phyloP scores from a whole-genome alignment of 1,139 yeast species.

The Geotrichum klebahnii region DNA sequence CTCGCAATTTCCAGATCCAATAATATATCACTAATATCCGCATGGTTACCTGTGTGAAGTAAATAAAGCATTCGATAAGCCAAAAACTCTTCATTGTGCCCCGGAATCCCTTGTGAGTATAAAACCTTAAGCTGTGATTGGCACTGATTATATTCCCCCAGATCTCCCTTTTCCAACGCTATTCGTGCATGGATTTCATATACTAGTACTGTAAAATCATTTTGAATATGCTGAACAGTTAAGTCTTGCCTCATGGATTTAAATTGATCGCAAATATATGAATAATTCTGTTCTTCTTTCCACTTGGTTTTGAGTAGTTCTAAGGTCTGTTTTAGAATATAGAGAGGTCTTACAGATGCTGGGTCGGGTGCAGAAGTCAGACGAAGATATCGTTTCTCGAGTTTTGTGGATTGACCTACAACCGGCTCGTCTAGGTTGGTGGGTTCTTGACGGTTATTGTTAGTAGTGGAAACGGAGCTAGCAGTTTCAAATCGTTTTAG shows the following conservation, averaged over 20 bases:
- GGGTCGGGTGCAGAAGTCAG: constrained; percentile 93
- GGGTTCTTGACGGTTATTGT: constrained; percentile 9
- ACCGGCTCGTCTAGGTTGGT: constrained; percentile 38
- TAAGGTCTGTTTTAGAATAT: constrained; percentile 56
- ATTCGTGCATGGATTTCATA: constrained; percentile 84
- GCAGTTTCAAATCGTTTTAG: constrained; percentile 50
- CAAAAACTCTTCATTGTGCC: constrained; percentile 56
- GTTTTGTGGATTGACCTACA: constrained; percentile 58
- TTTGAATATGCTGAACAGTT: constrained; percentile 84
- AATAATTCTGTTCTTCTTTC: constrained; percentile 53
- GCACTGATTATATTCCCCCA: constrained; percentile 95
- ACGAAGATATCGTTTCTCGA: constrained; percentile 78
- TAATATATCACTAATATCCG: constrained; percentile 35
- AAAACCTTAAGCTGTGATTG: constrained; percentile 67
- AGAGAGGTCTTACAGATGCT: constrained; percentile 67
- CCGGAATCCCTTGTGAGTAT: constrained; percentile 47
- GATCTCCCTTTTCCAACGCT: constrained; percentile 76
- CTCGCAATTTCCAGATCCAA: constrained; percentile 24
- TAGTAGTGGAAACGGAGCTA: constrained; percentile 13
- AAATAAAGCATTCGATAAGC: constrained; percentile 75
- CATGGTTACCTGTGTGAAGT: constrained; percentile 65
- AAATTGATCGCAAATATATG: constrained; percentile 81
- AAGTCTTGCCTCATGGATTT: constrained; percentile 90
- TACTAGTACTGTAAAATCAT: constrained; percentile 69
- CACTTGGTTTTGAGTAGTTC: constrained; percentile 54